These are phyloP conservation scores for Coffea eugenioides DNA, from an alignment of 257 asterid species.

Conservation along the genomic window DNA sequence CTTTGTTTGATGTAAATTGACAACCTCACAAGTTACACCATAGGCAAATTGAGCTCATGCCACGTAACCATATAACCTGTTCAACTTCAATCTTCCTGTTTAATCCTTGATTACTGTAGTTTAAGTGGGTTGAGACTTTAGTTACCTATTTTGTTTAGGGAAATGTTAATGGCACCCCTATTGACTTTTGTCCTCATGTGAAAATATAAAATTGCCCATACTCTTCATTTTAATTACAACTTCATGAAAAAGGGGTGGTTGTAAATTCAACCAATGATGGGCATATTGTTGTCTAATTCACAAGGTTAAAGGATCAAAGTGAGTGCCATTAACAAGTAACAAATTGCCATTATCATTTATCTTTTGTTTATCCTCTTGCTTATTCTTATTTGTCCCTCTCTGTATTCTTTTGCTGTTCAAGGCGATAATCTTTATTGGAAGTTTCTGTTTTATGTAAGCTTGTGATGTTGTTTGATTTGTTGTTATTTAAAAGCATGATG, in stretches of 20 bases:
- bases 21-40: neutral
- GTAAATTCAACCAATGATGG: no score
- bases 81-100: neutral
- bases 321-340: no score
- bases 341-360: no score
- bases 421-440: neutral
- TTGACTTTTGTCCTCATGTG: no score
- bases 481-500: slow-evolving; percentile 9
- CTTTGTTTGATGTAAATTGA: no score
- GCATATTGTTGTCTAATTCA: no score
- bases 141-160: neutral
- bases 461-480: neutral
- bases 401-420: neutral
- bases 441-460: neutral
- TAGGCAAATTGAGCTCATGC: neutral
- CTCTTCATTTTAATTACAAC: no score
- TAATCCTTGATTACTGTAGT: neutral
- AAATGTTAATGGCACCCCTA: no score
- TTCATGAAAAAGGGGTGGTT: no score
- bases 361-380: neutral
- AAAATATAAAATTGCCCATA: no score
- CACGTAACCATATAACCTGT: neutral
- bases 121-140: neutral
- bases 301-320: no score
- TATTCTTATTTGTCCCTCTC: neutral